A percentile compares a stretch with the other conserved stretches of the same genome.
phyloP scores from a whole-genome alignment of 495 filamentous ascomycete genomes.

The Ramalina peruviana region DNA sequence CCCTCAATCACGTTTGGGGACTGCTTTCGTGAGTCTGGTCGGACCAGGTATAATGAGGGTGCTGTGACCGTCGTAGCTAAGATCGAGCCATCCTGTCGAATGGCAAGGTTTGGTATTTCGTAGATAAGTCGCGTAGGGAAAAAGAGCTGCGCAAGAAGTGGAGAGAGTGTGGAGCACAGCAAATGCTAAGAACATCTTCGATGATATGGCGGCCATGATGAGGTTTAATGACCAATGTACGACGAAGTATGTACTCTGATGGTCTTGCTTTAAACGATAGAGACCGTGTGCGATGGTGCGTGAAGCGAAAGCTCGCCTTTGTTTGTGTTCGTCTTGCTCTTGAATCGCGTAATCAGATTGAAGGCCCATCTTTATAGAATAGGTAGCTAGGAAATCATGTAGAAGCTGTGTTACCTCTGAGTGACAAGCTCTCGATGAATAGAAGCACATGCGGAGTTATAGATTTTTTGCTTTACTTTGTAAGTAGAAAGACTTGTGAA shows the following conservation, averaged over 20 bases:
- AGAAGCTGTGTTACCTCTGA: background rate
- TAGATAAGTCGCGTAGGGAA: slow-evolving; percentile 3
- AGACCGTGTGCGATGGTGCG: background rate
- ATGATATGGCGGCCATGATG: slow-evolving; percentile 1
- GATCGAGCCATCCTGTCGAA: slow-evolving; percentile 19
- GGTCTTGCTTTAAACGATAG: background rate
- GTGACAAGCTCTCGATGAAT: background rate
- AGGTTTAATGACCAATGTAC: background rate
- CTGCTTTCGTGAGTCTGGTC: background rate
- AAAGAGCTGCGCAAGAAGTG: background rate
- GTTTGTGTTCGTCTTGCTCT: slow-evolving; percentile 1
- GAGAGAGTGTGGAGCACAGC: background rate
- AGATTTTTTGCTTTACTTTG: no score
- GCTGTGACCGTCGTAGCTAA: slow-evolving; percentile 14
- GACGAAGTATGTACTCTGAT: background rate
- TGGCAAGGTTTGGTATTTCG: slow-evolving; percentile 19
- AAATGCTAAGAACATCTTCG: background rate
- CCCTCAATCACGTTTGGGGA: background rate
- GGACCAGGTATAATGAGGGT: slow-evolving; percentile 6
- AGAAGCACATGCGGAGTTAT: background rate
- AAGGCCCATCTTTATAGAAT: background rate
- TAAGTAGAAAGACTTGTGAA: background rate
- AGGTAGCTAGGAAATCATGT: background rate
- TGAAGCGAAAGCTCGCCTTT: background rate
- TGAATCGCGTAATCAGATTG: background rate